These are phyloP conservation scores for Dactylellina leptospora DNA, from an alignment of 2,329 filamentous ascomycete species.

Conservation along the genomic window DNA sequence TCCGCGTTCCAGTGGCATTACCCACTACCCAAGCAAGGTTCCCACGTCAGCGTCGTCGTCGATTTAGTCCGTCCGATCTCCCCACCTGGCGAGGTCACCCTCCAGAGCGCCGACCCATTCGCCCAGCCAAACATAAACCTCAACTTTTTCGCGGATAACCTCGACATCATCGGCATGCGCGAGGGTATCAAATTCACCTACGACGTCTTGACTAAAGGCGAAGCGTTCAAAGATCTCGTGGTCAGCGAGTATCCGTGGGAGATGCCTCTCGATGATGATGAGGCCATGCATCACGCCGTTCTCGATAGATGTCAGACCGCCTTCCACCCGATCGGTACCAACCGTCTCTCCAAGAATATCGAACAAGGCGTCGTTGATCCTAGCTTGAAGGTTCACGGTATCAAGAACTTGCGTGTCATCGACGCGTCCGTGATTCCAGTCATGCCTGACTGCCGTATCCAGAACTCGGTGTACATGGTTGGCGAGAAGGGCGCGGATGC, in stretches of 20 bases:
- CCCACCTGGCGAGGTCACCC: constrained; percentile 61
- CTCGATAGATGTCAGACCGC: constrained; percentile 70
- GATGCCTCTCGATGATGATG: constrained; percentile 68
- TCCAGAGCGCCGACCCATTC: constrained; percentile 61
- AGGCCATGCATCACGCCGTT: constrained; percentile 67
- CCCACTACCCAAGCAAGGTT: constrained; percentile 62
- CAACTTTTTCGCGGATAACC: constrained; percentile 63
- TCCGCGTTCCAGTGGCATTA: constrained; percentile 65
- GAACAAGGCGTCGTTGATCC: constrained; percentile 51
- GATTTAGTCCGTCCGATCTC: constrained; percentile 65
- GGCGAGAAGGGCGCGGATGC: constrained; percentile 67
- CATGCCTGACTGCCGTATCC: constrained; percentile 68
- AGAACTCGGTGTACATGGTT: constrained; percentile 70
- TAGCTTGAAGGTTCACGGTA: constrained; percentile 65
- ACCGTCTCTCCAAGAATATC: constrained; percentile 64
- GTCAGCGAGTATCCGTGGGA: constrained; percentile 68
- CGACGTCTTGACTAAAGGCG: constrained; percentile 68
- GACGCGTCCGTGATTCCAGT: constrained; percentile 69
- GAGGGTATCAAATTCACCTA: constrained; percentile 68
- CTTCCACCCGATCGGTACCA: constrained; percentile 69
- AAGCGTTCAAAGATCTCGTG: constrained; percentile 68
- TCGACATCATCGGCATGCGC: constrained; percentile 68
- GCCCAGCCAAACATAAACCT: constrained; percentile 62
- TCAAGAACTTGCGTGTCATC: constrained; percentile 66
- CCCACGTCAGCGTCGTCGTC: constrained; percentile 68